Conservation (phyloP, 306 rosid species). For the Lathyrus tuberosus region DNA sequence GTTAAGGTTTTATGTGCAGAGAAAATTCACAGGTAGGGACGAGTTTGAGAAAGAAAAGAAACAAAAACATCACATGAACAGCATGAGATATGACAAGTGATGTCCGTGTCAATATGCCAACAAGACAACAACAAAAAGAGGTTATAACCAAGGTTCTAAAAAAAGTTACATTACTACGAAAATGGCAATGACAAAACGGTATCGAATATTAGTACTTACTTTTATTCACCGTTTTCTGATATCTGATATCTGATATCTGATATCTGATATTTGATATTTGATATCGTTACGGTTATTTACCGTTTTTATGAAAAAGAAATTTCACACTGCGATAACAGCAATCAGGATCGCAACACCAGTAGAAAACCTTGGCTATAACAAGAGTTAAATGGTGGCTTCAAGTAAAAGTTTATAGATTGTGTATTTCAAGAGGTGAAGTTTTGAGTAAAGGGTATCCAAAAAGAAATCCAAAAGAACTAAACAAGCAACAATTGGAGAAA, state of each 20-base stretch:
- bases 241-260: too few species aligned
- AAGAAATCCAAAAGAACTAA: slow-evolving; percentile 40
- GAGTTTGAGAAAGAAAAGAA: slow-evolving; percentile 45
- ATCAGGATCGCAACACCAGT: too few species aligned
- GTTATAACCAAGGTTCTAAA: too few species aligned
- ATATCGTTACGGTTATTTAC: too few species aligned
- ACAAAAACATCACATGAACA: slow-evolving; percentile 66
- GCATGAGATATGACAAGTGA: slow-evolving; percentile 65
- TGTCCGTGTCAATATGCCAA: slow-evolving; percentile 43
- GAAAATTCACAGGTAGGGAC: slow-evolving; percentile 42
- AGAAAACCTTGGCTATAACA: background rate
- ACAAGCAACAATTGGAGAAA: slow-evolving; percentile 54
- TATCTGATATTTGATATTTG: too few species aligned
- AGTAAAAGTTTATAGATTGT: slow-evolving; percentile 34
- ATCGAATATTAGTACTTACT: too few species aligned
- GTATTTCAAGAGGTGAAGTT: slow-evolving; percentile 43
- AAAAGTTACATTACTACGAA: too few species aligned
- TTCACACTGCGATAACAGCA: too few species aligned
- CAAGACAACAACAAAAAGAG: background rate
- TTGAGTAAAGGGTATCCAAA: slow-evolving; percentile 59
- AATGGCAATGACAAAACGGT: too few species aligned
- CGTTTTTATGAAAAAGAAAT: too few species aligned
- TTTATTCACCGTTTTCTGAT: too few species aligned
- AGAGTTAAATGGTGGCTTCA: slow-evolving; percentile 41
- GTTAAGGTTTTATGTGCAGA: slow-evolving; percentile 59